These are phyloP conservation scores for Calonectria naviculata DNA, from an alignment of 2,329 filamentous ascomycete genomes.

Conservation along the genomic window DNA sequence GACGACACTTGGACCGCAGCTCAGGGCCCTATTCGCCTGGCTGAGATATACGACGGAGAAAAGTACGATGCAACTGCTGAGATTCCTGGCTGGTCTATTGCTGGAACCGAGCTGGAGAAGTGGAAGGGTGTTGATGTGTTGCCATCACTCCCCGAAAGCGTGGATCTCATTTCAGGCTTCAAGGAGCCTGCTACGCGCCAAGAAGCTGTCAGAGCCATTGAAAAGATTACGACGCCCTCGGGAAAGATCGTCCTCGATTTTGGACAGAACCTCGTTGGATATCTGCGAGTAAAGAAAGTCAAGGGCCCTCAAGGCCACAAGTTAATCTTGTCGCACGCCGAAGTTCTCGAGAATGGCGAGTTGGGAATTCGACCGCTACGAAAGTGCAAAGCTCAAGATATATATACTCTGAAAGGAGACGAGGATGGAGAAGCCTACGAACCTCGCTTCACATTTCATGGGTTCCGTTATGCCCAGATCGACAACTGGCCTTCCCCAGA, in stretches of 20 bases:
- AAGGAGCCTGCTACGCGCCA: constrained; percentile 48
- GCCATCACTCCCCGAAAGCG: constrained; percentile 13
- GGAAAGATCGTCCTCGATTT: constrained; percentile 66
- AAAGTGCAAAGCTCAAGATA: constrained; percentile 26
- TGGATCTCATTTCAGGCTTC: constrained; percentile 51
- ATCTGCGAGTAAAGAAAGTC: constrained; percentile 52
- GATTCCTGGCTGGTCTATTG: constrained; percentile 28
- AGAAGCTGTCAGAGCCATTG: constrained; percentile 16
- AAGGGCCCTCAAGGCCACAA: constrained; percentile 49
- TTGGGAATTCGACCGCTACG: constrained; percentile 44
- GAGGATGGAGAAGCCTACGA: constrained; percentile 46
- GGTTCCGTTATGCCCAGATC: constrained; percentile 64
- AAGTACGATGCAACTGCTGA: constrained; percentile 54
- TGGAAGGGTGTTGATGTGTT: constrained; percentile 29
- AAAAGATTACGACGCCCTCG: constrained; percentile 43
- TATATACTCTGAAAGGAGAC: constrained; percentile 20
- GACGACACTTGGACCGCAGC: constrained; percentile 53
- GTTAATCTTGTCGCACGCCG: constrained; percentile 62
- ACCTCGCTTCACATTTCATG: constrained; percentile 66
- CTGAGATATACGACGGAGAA: constrained; percentile 65
- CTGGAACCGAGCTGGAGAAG: background rate
- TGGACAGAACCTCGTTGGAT: constrained; percentile 68
- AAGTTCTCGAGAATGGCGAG: constrained; percentile 64
- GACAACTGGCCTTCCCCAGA: constrained; percentile 53
- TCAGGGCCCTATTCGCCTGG: constrained; percentile 46